phyloP scores from a whole-genome alignment of 768 basidiomycete genomes.

The Suillus ampliporus region DNA sequence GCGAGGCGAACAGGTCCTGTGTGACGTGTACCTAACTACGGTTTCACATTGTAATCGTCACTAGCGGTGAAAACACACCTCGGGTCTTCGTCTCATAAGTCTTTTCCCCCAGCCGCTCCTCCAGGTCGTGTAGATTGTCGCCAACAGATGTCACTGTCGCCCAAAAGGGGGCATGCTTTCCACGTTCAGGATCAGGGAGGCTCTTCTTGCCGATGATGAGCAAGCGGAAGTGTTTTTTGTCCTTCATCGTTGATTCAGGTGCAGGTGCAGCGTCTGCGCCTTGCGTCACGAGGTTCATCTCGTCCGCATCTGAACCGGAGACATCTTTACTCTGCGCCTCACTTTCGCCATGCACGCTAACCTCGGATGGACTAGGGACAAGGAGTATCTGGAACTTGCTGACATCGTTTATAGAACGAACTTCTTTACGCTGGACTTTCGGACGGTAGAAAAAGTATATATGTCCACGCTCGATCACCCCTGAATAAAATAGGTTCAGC shows the following conservation, averaged over 20 bases:
- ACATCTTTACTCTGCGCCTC: slow-evolving; percentile 17
- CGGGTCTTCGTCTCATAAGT: slow-evolving; percentile 67
- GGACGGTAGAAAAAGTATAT: slow-evolving; percentile 72
- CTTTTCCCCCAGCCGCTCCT: slow-evolving; percentile 54
- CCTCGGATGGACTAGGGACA: slow-evolving; percentile 57
- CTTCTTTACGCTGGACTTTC: slow-evolving; percentile 57
- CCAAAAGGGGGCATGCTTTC: slow-evolving; percentile 59
- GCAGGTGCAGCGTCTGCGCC: slow-evolving; percentile 60
- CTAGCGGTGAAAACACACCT: slow-evolving; percentile 37
- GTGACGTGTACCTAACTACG: slow-evolving; percentile 51
- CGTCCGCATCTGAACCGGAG: slow-evolving; percentile 23
- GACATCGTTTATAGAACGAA: slow-evolving; percentile 60
- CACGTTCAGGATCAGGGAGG: slow-evolving; percentile 53
- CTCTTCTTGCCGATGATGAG: slow-evolving; percentile 64
- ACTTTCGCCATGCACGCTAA: slow-evolving; percentile 28
- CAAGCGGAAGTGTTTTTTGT: slow-evolving; percentile 54
- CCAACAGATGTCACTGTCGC: slow-evolving; percentile 55
- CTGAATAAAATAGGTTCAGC: slow-evolving; percentile 32
- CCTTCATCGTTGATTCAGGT: slow-evolving; percentile 34
- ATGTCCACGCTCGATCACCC: slow-evolving; percentile 62
- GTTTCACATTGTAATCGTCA: not conserved
- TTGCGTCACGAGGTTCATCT: slow-evolving; percentile 48
- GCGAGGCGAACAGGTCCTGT: slow-evolving; percentile 57
- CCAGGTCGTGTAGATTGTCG: slow-evolving; percentile 53
- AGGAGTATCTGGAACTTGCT: slow-evolving; percentile 65